Evolutionary conservation across 352 stramenopile genomes (phyloP).

Genomic region (Phytophthora pisi): DNA sequence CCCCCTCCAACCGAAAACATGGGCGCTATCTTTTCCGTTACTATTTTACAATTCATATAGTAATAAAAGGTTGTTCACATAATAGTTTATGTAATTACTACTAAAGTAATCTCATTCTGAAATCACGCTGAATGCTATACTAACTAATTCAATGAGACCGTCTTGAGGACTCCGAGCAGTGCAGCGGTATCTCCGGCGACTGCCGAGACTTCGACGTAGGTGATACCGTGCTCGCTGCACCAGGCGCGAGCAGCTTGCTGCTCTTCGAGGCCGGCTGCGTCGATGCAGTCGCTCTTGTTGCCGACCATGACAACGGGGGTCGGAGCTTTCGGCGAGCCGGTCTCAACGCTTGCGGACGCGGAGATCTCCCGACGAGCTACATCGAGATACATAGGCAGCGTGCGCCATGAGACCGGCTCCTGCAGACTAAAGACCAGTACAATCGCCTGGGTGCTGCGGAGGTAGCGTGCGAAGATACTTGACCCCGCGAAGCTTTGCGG

Average conservation of each 20-base stretch:
- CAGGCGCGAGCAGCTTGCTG: constrained; percentile 22
- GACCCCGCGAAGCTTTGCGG: constrained; percentile 50
- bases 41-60: too few relatives aligned
- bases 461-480: constrained; percentile 54
- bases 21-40: too few relatives aligned
- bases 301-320: constrained; percentile 32
- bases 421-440: constrained; percentile 56
- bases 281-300: constrained; percentile 33
- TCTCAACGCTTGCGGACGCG: constrained; percentile 9
- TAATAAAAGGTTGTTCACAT: too few relatives aligned
- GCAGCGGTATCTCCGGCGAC: constrained; percentile 3
- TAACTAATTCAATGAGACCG: constrained; percentile 3
- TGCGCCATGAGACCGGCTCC: constrained; percentile 32
- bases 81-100: too few relatives aligned
- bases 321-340: not conserved
- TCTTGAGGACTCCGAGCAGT: constrained; percentile 29
- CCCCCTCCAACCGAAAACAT: too few relatives aligned
- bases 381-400: constrained; percentile 34
- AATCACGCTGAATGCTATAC: too few relatives aligned
- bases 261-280: not conserved
- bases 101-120: too few relatives aligned
- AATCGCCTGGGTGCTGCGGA: constrained; percentile 36
- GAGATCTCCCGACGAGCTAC: constrained; percentile 16
- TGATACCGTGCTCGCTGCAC: constrained; percentile 18
- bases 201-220: constrained; percentile 29